phyloP scores from a whole-genome alignment of 129 eudicot species.

The Helichrysum umbraculigerum region DNA sequence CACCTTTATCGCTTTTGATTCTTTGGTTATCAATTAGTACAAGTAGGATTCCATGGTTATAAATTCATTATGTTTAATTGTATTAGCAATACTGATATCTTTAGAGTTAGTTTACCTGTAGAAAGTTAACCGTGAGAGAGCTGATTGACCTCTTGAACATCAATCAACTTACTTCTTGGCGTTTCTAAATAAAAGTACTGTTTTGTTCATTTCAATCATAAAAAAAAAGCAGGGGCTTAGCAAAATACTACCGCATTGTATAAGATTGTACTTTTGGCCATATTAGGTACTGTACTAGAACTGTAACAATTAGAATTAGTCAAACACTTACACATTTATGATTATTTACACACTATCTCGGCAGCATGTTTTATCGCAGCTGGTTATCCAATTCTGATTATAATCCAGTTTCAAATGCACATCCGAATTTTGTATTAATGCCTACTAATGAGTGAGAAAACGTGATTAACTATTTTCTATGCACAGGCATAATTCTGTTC shows the following conservation, averaged over 20 bases:
- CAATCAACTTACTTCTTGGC: no score
- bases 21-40: not conserved
- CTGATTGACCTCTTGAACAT: no score
- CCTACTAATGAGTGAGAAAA: not conserved
- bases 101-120: no score
- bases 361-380: not conserved
- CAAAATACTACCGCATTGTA: no score
- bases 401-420: not conserved
- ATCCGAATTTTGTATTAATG: not conserved
- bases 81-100: not conserved
- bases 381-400: not conserved
- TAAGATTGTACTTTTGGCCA: no score
- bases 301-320: no score
- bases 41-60: not conserved
- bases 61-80: not conserved
- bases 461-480: not conserved
- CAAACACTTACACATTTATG: not conserved
- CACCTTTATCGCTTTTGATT: conserved; percentile 4
- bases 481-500: not conserved
- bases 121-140: no score
- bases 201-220: no score
- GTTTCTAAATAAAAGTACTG: no score
- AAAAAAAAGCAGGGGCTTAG: no score
- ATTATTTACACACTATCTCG: not conserved
- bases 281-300: no score